Base-by-base conservation (phyloP, 495 filamentous ascomycete species). In the Penicillium malachiteum region DNA sequence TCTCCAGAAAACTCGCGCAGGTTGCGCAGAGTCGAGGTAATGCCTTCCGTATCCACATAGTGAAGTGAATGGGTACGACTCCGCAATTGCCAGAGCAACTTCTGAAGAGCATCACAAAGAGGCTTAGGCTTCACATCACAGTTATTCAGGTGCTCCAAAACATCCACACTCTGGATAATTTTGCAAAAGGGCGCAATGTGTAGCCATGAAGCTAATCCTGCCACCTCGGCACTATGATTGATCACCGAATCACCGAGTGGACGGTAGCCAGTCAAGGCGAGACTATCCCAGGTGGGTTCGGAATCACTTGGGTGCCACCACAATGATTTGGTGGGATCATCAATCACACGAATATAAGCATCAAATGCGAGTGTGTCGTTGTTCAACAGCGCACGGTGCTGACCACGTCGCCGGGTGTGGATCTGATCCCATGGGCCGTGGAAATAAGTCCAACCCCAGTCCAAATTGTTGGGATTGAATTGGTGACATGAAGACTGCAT, bases 271-370 rank as follows among this genome's bases (percentile, higher is more conserved):
- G 84, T 86, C 69, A 82, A 75, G 7, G 75, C 71, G 81, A 80
- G 76, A 59, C 90, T 68, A 81, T 98, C 62, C 90, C 93, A 59
- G 85, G 92, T 75, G 77, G 85, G 58, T 69, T 84, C 66, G 70
- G 87, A 66, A 78, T 92, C 62, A 52, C 80, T 71, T 63, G 72
- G 66, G 59, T 86, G 81, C 71, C 82, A 84, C 84, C 84, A 87
- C n/a, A 87, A 70, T 31, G 78, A 81, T 7, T 73, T 68, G 3
- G 85, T 87, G 10, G 82, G 79, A 56, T 88, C 85, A 14, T 87
- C 68, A 33, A 87, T 64, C 26, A 85, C 75, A 12, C 84, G 81
- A 57, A 88, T 83, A 59, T 87, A 87, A 0, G 81, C 81, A 38
- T 80, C 80, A 50, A 88, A 86, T 2, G 82, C 76, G 33, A 88